These are phyloP conservation scores for Paraphoma chrysanthemicola DNA, from an alignment of 2,329 filamentous ascomycete genomes.

Conservation along the genomic window DNA sequence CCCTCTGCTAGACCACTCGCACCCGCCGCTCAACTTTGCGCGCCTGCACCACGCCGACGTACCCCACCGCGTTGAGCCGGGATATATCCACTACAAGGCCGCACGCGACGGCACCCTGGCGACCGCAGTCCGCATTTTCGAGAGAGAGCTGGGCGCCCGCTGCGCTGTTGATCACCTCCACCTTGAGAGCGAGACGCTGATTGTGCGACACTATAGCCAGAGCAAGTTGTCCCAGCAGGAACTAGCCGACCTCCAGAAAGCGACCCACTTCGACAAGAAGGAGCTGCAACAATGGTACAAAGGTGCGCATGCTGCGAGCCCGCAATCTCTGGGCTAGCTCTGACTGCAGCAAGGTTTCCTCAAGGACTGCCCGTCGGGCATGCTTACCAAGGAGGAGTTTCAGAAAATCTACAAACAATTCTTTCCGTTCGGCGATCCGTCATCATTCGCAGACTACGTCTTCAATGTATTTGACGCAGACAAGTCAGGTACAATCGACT, in stretches of 20 bases:
- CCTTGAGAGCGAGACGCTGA: slow-evolving; percentile 43
- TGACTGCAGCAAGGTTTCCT: slow-evolving; percentile 75
- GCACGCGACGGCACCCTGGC: slow-evolving; percentile 31
- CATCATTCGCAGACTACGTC: slow-evolving; percentile 97
- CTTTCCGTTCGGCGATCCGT: slow-evolving; percentile 97
- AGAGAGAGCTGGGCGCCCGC: slow-evolving; percentile 31
- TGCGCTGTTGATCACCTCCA: slow-evolving; percentile 28
- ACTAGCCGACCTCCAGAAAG: slow-evolving; percentile 92
- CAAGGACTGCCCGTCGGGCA: slow-evolving; percentile 96
- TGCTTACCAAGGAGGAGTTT: slow-evolving; percentile 97
- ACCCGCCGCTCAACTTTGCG: slow-evolving; percentile 41
- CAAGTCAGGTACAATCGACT: slow-evolving; percentile 96
- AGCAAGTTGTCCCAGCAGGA: slow-evolving; percentile 98
- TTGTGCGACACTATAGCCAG: slow-evolving; percentile 68
- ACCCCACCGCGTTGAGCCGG: slow-evolving; percentile 31
- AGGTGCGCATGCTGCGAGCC: slow-evolving; percentile 64
- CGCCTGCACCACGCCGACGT: slow-evolving; percentile 29
- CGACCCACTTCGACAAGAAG: slow-evolving; percentile 99
- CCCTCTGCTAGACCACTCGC: slow-evolving; percentile 29
- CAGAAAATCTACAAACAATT: slow-evolving; percentile 99
- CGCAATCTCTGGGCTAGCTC: slow-evolving; percentile 3
- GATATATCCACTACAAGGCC: slow-evolving; percentile 34
- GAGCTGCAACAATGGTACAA: slow-evolving; percentile 99
- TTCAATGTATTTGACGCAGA: slow-evolving; percentile 99
- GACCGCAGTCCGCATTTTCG: slow-evolving; percentile 30